A percentile compares a stretch with the other conserved stretches of the same genome.
phyloP scores from a whole-genome alignment of 805 yeast genomes.

The Jamesozyma gamospora region DNA sequence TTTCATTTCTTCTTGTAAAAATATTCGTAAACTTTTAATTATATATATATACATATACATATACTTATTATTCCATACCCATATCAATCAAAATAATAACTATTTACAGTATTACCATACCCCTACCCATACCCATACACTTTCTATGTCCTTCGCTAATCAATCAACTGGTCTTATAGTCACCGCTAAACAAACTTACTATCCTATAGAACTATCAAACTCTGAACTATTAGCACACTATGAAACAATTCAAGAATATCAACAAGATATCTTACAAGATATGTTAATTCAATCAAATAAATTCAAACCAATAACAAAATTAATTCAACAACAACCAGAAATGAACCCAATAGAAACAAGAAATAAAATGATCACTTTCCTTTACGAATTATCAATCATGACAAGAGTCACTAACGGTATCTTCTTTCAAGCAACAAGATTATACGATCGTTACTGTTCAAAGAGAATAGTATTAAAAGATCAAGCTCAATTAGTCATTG shows the following conservation, averaged over 20 bases:
- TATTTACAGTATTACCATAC: too few relatives aligned
- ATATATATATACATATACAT: not conserved
- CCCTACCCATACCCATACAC: too few relatives aligned
- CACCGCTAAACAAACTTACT: constrained; percentile 38
- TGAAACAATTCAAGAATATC: constrained; percentile 40
- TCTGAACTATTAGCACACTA: constrained; percentile 42
- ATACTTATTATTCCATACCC: too few relatives aligned
- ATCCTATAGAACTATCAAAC: constrained; percentile 41
- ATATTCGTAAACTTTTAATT: not conserved
- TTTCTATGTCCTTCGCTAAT: too few relatives aligned
- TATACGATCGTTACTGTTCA: constrained; percentile 87
- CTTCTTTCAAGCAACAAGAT: constrained; percentile 55
- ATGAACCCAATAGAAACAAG: constrained; percentile 59
- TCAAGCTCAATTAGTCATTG: constrained; percentile 83
- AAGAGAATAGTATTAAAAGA: constrained; percentile 74
- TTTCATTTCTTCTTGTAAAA: too few relatives aligned
- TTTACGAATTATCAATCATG: constrained; percentile 59
- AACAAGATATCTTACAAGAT: constrained; percentile 38
- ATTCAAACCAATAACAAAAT: constrained; percentile 44
- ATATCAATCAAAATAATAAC: too few relatives aligned
- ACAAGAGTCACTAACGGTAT: constrained; percentile 59
- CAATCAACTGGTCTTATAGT: constrained; percentile 28
- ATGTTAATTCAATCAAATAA: constrained; percentile 30
- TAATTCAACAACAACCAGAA: constrained; percentile 85
- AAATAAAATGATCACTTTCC: constrained; percentile 65